These are phyloP conservation scores for Thielaviopsis punctulata DNA, from an alignment of 2,329 filamentous ascomycete genomes.

Conservation along the genomic window DNA sequence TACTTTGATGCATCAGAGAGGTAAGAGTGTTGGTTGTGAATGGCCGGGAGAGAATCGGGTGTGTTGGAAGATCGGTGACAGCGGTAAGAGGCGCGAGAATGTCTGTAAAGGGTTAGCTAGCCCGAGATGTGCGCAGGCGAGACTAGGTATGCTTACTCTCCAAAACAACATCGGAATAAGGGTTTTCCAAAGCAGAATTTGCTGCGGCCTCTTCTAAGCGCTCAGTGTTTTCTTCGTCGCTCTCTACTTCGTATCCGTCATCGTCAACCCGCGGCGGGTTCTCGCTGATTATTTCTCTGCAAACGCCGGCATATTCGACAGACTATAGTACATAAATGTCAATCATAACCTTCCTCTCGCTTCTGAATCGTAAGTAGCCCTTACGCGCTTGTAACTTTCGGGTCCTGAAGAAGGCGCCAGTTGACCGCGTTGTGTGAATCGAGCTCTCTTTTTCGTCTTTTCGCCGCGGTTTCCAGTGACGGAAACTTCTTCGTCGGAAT, in stretches of 20 bases:
- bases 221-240: constrained; percentile 52
- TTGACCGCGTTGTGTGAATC: constrained; percentile 53
- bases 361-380: constrained; percentile 13
- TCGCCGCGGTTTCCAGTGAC: constrained; percentile 57
- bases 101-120: constrained; percentile 27
- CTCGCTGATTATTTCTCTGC: constrained; percentile 53
- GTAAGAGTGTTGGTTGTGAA: constrained; percentile 59
- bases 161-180: constrained; percentile 53
- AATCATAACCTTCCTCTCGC: not conserved
- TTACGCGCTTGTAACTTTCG: constrained; percentile 54
- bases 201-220: constrained; percentile 42
- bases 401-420: constrained; percentile 49
- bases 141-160: constrained; percentile 40
- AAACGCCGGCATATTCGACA: constrained; percentile 57
- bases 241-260: constrained; percentile 61
- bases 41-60: constrained; percentile 57
- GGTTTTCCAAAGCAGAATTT: constrained; percentile 51
- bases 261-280: constrained; percentile 60
- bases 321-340: constrained; percentile 29
- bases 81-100: constrained; percentile 60
- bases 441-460: constrained; percentile 60
- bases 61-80: constrained; percentile 55
- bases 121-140: not conserved
- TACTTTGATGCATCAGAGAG: constrained; percentile 51
- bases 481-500: constrained; percentile 57